Conservation (phyloP, 352 stramenopile genomes). For the Globisporangium perplexum region DNA sequence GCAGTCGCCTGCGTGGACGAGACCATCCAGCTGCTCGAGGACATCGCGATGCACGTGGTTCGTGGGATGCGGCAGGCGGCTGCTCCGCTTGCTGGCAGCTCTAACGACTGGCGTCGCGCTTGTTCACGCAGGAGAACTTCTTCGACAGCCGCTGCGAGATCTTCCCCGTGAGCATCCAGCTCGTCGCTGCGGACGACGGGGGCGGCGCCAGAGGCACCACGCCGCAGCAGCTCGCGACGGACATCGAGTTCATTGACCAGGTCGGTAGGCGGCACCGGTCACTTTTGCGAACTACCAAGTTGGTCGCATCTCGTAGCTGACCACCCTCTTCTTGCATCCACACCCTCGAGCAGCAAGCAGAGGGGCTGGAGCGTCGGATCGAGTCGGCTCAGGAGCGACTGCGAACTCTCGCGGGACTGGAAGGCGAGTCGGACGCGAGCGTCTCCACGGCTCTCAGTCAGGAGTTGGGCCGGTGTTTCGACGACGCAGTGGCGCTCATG, state of each 20-base stretch:
- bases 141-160: constrained; percentile 21
- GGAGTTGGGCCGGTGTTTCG: constrained; percentile 21
- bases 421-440: not conserved
- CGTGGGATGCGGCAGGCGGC: not conserved
- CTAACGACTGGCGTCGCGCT: not conserved
- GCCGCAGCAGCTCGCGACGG: constrained; percentile 4
- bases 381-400: constrained; percentile 8
- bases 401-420: constrained; percentile 1
- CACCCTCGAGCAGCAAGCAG: constrained; percentile 9
- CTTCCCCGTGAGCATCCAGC: constrained; percentile 17
- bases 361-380: constrained; percentile 14
- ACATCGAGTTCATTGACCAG: constrained; percentile 11
- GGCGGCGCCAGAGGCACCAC: not conserved
- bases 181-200: constrained; percentile 6
- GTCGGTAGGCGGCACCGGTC: not conserved
- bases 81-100: not conserved
- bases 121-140: constrained; percentile 11
- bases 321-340: not conserved
- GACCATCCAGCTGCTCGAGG: constrained; percentile 14
- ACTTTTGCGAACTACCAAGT: too few relatives aligned
- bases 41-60: constrained; percentile 17
- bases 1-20: constrained; percentile 12
- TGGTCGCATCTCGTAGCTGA: not conserved
- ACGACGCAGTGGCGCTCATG: constrained; percentile 24
- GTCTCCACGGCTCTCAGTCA: constrained; percentile 16